Conservation (phyloP, 257 asterid genomes). For the Plantago ovata region DNA sequence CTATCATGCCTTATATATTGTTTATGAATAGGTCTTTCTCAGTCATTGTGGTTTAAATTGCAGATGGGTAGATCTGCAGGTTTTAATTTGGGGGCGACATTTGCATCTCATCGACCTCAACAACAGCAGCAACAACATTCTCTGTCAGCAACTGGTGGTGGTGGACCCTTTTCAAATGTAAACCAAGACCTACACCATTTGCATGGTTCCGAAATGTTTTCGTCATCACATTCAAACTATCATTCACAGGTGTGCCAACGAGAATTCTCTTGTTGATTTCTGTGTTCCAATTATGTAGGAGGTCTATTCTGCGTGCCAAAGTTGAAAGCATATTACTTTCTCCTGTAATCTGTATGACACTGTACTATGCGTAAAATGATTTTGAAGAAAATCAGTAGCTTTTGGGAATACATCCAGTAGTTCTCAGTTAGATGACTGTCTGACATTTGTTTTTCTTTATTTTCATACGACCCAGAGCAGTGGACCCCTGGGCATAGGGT, state of each 20-base stretch:
- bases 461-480: constrained; percentile 48
- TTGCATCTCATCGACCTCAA: constrained; percentile 78
- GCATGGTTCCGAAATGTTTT: constrained; percentile 88
- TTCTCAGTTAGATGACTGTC: neutral
- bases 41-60: constrained; percentile 25
- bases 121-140: constrained; percentile 77
- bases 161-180: constrained; percentile 40
- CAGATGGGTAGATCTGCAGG: constrained; percentile 98
- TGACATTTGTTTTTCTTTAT: constrained; percentile 14
- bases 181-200: constrained; percentile 59
- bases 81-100: constrained; percentile 83
- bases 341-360: no score
- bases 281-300: neutral
- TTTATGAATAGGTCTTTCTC: neutral
- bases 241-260: constrained; percentile 65
- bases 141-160: constrained; percentile 63
- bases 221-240: constrained; percentile 69
- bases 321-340: no score
- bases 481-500: constrained; percentile 73
- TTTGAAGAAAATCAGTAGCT: no score
- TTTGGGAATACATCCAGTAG: no score
- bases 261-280: neutral
- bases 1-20: constrained; percentile 2
- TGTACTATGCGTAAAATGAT: no score
- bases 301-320: no score